Evolutionary conservation across 768 basidiomycete genomes (phyloP).

Genomic region (Xerocomus spinulosus): DNA sequence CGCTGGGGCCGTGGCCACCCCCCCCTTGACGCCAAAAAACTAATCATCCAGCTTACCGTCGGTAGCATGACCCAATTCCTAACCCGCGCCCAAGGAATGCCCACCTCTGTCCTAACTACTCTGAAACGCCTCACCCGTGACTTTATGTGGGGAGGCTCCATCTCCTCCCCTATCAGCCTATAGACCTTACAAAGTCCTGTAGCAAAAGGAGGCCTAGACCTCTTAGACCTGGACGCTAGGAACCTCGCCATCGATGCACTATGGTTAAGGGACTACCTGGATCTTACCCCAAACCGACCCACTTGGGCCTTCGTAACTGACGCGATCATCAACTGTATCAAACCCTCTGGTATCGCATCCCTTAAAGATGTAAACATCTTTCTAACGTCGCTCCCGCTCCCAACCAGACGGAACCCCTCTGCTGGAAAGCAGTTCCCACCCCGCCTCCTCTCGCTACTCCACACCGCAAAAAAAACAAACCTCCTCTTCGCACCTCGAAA

Average conservation of each 20-base stretch:
- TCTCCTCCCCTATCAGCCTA: background rate
- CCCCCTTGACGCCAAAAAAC: slow-evolving; percentile 9
- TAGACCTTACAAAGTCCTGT: background rate
- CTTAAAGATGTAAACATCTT: too few species aligned
- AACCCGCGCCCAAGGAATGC: slow-evolving; percentile 17
- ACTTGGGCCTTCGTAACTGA: background rate
- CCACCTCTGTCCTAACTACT: background rate
- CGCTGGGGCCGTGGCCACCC: slow-evolving; percentile 14
- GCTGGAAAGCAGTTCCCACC: background rate
- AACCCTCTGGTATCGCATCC: background rate
- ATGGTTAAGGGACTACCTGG: background rate
- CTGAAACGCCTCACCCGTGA: too few species aligned
- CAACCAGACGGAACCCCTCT: background rate
- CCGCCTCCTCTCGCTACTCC: background rate
- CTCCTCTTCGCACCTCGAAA: background rate
- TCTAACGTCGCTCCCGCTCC: too few species aligned
- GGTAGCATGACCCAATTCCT: slow-evolving; percentile 31
- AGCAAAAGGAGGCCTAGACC: background rate
- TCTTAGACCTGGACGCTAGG: background rate
- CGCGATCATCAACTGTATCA: background rate
- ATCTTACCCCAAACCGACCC: background rate
- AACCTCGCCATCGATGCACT: background rate
- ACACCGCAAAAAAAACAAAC: background rate
- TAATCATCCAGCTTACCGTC: slow-evolving; percentile 13
- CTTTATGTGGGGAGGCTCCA: background rate